Evolutionary conservation across 1,284 basidiomycete genomes (phyloP).

Genomic region (Boletus semigastroideus): DNA sequence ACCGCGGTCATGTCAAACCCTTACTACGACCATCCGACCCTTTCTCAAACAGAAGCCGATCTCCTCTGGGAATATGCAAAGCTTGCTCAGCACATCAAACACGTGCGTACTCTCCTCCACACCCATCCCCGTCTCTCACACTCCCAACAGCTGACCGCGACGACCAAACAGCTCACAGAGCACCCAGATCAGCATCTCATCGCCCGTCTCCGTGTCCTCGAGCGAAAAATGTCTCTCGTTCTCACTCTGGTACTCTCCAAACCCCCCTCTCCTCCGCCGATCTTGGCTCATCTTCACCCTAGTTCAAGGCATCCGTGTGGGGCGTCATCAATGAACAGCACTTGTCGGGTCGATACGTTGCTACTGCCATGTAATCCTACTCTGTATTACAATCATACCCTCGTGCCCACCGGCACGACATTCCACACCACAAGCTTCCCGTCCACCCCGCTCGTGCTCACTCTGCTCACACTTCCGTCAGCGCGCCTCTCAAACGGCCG

Average conservation of each 20-base stretch:
- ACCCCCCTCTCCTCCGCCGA: not conserved
- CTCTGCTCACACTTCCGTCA: slow-evolving; percentile 64
- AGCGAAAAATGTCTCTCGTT: slow-evolving; percentile 94
- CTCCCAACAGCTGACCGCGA: slow-evolving; percentile 49
- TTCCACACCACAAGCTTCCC: slow-evolving; percentile 93
- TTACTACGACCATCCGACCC: slow-evolving; percentile 70
- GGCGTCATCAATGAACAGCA: slow-evolving; percentile 87
- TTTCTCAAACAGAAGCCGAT: slow-evolving; percentile 62
- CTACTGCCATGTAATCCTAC: slow-evolving; percentile 16
- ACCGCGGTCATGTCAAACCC: slow-evolving; percentile 44
- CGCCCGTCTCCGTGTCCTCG: slow-evolving; percentile 77
- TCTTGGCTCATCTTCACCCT: not conserved
- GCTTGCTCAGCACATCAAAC: slow-evolving; percentile 66
- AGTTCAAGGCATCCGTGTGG: slow-evolving; percentile 95
- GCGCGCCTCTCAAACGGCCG: slow-evolving; percentile 68
- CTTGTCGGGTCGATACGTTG: slow-evolving; percentile 34
- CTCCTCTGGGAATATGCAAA: slow-evolving; percentile 83
- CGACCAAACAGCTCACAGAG: slow-evolving; percentile 60
- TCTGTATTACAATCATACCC: slow-evolving; percentile 34
- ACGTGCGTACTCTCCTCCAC: slow-evolving; percentile 43
- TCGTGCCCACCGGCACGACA: slow-evolving; percentile 56
- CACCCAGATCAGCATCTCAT: slow-evolving; percentile 76
- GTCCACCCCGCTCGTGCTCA: slow-evolving; percentile 95
- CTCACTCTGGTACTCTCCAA: slow-evolving; percentile 64
- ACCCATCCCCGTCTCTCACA: not conserved